phyloP scores from a whole-genome alignment of 1,284 basidiomycete genomes.

The Cutaneotrichosporon spelunceum region DNA sequence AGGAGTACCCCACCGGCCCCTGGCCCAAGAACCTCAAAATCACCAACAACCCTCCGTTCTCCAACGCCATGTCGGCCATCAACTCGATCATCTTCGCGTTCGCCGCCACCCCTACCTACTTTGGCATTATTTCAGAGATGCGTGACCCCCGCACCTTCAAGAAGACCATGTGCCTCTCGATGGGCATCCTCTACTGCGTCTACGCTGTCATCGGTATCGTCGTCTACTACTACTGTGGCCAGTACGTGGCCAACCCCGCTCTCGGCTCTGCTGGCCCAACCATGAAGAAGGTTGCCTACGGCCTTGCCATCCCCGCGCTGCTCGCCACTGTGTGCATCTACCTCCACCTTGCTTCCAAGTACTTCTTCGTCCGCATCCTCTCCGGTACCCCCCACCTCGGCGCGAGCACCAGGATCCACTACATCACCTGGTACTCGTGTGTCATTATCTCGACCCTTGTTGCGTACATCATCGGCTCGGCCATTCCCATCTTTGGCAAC shows the following conservation, averaged over 20 bases:
- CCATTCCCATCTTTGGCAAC: slow-evolving; percentile 28
- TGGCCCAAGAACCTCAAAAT: slow-evolving; percentile 33
- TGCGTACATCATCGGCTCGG: slow-evolving; percentile 23
- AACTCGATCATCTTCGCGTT: slow-evolving; percentile 45
- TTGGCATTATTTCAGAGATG: slow-evolving; percentile 36
- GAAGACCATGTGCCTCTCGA: slow-evolving; percentile 30
- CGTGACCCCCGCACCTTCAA: slow-evolving; percentile 34
- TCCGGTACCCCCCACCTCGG: slow-evolving; percentile 59
- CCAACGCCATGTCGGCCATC: slow-evolving; percentile 43
- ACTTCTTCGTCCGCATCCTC: slow-evolving; percentile 62
- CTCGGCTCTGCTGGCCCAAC: slow-evolving; percentile 46
- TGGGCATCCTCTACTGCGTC: slow-evolving; percentile 37
- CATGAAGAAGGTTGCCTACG: slow-evolving; percentile 50
- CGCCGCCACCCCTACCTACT: slow-evolving; percentile 31
- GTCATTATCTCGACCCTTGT: slow-evolving; percentile 32
- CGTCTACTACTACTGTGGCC: slow-evolving; percentile 41
- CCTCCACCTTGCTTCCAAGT: slow-evolving; percentile 55
- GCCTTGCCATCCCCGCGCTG: slow-evolving; percentile 48
- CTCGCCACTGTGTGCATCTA: slow-evolving; percentile 28
- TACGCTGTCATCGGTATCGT: slow-evolving; percentile 37
- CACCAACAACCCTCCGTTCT: slow-evolving; percentile 34
- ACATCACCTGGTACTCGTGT: slow-evolving; percentile 58
- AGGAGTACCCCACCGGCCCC: not conserved
- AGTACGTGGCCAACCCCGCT: slow-evolving; percentile 47
- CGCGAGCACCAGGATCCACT: slow-evolving; percentile 59